A percentile compares a stretch with the other conserved stretches of the same genome.
phyloP scores from a whole-genome alignment of 1,284 basidiomycete genomes.

The Phylloporus sp. region DNA sequence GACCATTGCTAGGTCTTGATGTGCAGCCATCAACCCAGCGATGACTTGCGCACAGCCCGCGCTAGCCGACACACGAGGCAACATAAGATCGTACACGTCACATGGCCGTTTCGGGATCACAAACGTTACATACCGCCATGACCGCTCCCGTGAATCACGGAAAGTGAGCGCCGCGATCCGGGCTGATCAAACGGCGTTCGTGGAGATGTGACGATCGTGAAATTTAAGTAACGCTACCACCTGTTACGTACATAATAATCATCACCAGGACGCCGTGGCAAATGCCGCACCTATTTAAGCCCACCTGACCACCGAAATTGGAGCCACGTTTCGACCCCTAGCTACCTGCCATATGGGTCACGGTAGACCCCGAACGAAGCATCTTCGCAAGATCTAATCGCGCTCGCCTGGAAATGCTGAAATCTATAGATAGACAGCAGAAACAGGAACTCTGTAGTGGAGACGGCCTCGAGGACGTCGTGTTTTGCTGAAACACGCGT shows the following conservation, averaged over 20 bases:
- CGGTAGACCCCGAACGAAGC: conserved; percentile 22
- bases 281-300: conserved; percentile 20
- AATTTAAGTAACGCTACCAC: conserved; percentile 11
- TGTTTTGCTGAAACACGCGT: conserved; percentile 29
- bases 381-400: conserved; percentile 26
- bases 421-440: conserved; percentile 38
- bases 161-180: conserved; percentile 29
- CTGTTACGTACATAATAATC: conserved; percentile 30
- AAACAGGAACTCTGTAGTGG: conserved; percentile 35
- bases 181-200: conserved; percentile 30
- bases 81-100: conserved; percentile 35
- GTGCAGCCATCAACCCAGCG: conserved; percentile 31
- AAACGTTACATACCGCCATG: conserved; percentile 32
- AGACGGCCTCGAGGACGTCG: conserved; percentile 30
- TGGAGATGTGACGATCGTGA: conserved; percentile 29
- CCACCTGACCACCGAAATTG: conserved; percentile 23
- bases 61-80: conserved; percentile 36
- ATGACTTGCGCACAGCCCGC: conserved; percentile 35
- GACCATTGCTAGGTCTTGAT: conserved; percentile 32
- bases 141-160: conserved; percentile 30
- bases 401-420: conserved; percentile 5
- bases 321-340: conserved; percentile 14
- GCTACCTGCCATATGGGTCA: conserved; percentile 19
- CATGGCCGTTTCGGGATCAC: conserved; percentile 35
- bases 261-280: conserved; percentile 19